Evolutionary conservation across 2,329 filamentous ascomycete species (phyloP), one percentile per base, ranked within the genome.

Genomic region (Colletotrichum godetiae): DNA sequence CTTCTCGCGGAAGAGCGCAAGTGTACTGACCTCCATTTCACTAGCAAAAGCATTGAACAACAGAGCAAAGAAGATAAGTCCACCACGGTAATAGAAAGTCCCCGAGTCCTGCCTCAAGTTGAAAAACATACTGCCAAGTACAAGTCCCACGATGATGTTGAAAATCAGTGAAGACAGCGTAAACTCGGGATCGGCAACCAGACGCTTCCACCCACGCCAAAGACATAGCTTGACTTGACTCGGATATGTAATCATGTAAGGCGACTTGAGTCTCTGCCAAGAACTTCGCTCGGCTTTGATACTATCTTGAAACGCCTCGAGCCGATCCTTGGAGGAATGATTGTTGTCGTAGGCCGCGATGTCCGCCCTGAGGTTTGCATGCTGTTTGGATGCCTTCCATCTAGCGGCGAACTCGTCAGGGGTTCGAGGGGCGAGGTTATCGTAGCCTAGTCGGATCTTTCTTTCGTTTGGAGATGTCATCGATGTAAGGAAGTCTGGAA

Each of bases 401-500:
- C 70, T 59, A 2, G 63, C 66, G 8, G 73, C 69, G 1, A 92
- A 85, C 59, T 91, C 91, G 74, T 88, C 86, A 0, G 91, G 82
- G 1, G 90, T 91, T 78, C 89, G 90, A 0, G 91, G 91, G 8
- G 56, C 60, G 10, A 52, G 19, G 12, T 84, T 82, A 77, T 93
- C 88, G 66, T 84, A 87, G 5, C 89, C 90, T 6, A 85, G 81
- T 37, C 89, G 86, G 77, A 92, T 90, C n/a, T 88, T 84, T 53
- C 92, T 87, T 76, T 93, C 92, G 3, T 86, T 87, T 0, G 90
- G 88, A 77, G 93, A 92, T 0, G 92, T 94, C 56, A 92, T 86
- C 0, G 89, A 90, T 8, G 92, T 94, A 33, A 94, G 81, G 81
- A 94, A 94, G 79, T 94, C 93, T 1, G 92, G 89, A 0, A 92